Base-by-base conservation (phyloP, 2,329 filamentous ascomycete genomes). In the Xylariaceae sp. region DNA sequence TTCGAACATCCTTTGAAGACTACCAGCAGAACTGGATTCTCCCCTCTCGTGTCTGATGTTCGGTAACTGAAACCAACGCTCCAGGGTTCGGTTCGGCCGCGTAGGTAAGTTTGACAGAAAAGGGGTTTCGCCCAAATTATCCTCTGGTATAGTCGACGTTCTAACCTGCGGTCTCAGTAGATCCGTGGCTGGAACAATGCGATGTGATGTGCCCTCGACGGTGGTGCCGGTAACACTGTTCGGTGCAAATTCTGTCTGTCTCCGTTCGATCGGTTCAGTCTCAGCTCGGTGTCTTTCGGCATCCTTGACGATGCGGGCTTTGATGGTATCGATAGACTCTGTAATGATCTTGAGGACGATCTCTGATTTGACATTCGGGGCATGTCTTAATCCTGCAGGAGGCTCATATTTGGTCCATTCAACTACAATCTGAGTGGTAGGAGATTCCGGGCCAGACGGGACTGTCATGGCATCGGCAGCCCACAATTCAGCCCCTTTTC, bases 371-470 rank as follows among this genome's bases (percentile, higher is more conserved):
- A 68, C 57, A 35, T 70, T 68, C 14, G 70, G 66, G 0, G 66
- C 58, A 30, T 70, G 65, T 5, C 50, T 63, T 6, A 82, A 60
- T 1, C 68, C 70, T 11, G 60, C 56, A 0, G 78, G 78, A 4
- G 75, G 75, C 2, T 71, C 67, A 53, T 76, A 78, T 44, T 68
- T 62, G 35, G 65, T 69, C 74, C 77, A 80, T 57, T 76, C 71
- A 32, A 71, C 63, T 2, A 64, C 54, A 3, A 55, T 48, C 40
- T 62, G 52, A 14, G 67, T 61, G 11, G 39, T 19, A 11, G 45
- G 12, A 15, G 27, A 32, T 22, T 47, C 39, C 9, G 27, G 18
- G 11, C 18, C 19, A 17, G 41, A 17, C 27, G 1, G 32, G 22
- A 6, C 5, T 15, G 49, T 19, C 10, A 15, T 30, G 14, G 2